Evolutionary conservation across 1,284 basidiomycete genomes (phyloP).

Genomic region (Gomphus sp.): DNA sequence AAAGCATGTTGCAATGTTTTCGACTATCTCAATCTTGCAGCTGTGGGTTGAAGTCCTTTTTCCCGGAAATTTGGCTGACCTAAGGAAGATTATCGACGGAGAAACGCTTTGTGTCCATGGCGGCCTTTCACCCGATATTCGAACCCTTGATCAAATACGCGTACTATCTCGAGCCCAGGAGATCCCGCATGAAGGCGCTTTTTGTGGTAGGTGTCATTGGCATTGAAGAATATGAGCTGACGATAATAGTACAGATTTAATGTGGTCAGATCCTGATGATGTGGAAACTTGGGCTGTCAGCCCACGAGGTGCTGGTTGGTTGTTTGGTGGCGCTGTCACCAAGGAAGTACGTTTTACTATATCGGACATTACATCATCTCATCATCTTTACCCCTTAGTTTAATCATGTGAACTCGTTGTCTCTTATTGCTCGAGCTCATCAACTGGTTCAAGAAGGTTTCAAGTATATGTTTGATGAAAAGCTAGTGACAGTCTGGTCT

Average conservation of each 20-base stretch:
- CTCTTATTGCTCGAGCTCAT: conserved; percentile 85
- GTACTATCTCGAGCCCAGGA: conserved; percentile 89
- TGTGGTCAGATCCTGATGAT: conserved; percentile 98
- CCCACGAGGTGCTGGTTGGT: conserved; percentile 91
- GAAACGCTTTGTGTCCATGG: conserved; percentile 89
- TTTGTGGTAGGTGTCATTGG: conserved; percentile 60
- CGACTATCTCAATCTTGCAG: conserved; percentile 89
- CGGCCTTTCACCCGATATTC: conserved; percentile 86
- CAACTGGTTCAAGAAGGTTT: conserved; percentile 96
- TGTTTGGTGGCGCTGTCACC: conserved; percentile 87
- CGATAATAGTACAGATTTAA: conserved; percentile 54
- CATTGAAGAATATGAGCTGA: not conserved
- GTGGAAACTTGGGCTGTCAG: conserved; percentile 94
- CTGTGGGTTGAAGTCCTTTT: conserved; percentile 43
- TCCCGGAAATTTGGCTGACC: not conserved
- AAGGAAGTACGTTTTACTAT: conserved; percentile 49
- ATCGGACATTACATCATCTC: not conserved
- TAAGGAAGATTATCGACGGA: conserved; percentile 80
- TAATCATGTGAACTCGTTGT: conserved; percentile 82
- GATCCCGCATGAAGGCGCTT: conserved; percentile 96
- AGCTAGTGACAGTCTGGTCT: conserved; percentile 95
- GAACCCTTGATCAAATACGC: conserved; percentile 87
- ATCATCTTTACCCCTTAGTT: conserved; percentile 43
- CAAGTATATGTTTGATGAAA: conserved; percentile 95
- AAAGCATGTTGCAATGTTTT: conserved; percentile 94